Percentiles rank a stretch among this genome's conserved stretches.
These are phyloP conservation scores for Fusarium aywerte DNA, from an alignment of 2,329 filamentous ascomycete species.

Conservation along the genomic window DNA sequence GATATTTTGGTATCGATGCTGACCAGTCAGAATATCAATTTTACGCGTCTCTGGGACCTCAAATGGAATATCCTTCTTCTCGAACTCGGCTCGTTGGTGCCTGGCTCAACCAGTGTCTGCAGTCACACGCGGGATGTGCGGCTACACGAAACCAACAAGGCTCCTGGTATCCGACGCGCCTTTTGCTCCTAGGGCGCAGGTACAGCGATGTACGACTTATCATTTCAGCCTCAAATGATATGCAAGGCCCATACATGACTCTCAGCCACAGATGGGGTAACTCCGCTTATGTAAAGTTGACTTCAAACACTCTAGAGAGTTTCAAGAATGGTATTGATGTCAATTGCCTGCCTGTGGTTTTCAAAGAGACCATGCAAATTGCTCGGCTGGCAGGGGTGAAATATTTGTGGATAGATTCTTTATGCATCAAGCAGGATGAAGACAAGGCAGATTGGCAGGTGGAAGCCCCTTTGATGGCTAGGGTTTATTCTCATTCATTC, in stretches of 20 bases:
- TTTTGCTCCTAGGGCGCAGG: background rate
- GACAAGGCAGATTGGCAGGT: background rate
- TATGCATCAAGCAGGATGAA: constrained; percentile 49
- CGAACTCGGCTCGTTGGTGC: background rate
- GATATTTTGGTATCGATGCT: background rate
- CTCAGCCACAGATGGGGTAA: constrained; percentile 13
- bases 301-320: background rate
- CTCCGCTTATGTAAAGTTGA: background rate
- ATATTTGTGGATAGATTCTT: constrained; percentile 50
- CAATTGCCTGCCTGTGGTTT: constrained; percentile 5
- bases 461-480: constrained; percentile 1
- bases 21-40: background rate
- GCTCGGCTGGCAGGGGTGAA: constrained; percentile 35
- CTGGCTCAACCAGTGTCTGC: background rate
- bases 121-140: background rate
- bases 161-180: background rate
- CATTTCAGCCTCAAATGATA: background rate
- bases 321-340: constrained; percentile 9
- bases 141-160: background rate
- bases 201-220: background rate
- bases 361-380: constrained; percentile 45
- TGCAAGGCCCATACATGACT: constrained; percentile 21
- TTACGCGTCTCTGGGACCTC: background rate
- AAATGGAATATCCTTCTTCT: background rate
- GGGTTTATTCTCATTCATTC: constrained; percentile 10